Percentiles rank a stretch among this genome's conserved stretches.
Conservation (phyloP, 2,329 filamentous ascomycete genomes). For the Dichotomopilus funicola region DNA sequence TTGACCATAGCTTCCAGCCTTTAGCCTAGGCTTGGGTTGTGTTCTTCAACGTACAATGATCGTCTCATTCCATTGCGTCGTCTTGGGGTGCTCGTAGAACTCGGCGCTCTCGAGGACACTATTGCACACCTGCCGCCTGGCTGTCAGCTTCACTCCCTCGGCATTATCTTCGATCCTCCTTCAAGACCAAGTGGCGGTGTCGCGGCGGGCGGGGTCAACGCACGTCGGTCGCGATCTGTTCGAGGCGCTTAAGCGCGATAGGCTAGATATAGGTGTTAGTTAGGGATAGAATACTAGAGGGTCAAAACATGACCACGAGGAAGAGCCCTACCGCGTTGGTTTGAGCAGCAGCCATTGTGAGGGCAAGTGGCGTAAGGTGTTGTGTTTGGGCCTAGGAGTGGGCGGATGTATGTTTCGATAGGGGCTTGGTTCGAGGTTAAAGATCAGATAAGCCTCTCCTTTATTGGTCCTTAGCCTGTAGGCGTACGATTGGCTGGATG, state of each 20-base stretch:
- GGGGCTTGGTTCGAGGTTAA: no score
- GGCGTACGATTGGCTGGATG: neutral
- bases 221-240: conserved; percentile 82
- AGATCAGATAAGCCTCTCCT: no score
- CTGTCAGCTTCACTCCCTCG: conserved; percentile 1
- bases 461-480: neutral
- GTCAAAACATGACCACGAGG: no score
- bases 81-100: conserved; percentile 81
- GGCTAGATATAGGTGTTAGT: conserved; percentile 46
- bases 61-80: conserved; percentile 79
- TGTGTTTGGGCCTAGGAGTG: neutral
- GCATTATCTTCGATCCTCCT: neutral
- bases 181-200: neutral
- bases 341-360: conserved; percentile 18
- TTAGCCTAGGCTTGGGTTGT: no score
- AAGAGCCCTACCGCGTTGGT: conserved; percentile 20
- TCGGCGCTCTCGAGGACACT: conserved; percentile 65
- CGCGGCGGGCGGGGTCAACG: conserved; percentile 27
- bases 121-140: conserved; percentile 64
- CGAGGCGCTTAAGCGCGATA: conserved; percentile 67
- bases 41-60: conserved; percentile 67
- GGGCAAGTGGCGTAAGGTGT: neutral
- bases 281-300: neutral
- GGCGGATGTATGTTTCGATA: neutral
- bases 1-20: no score